A percentile compares a stretch with the other conserved stretches of the same genome.
phyloP scores from a whole-genome alignment of 768 basidiomycete genomes.

The Russula brevipes region DNA sequence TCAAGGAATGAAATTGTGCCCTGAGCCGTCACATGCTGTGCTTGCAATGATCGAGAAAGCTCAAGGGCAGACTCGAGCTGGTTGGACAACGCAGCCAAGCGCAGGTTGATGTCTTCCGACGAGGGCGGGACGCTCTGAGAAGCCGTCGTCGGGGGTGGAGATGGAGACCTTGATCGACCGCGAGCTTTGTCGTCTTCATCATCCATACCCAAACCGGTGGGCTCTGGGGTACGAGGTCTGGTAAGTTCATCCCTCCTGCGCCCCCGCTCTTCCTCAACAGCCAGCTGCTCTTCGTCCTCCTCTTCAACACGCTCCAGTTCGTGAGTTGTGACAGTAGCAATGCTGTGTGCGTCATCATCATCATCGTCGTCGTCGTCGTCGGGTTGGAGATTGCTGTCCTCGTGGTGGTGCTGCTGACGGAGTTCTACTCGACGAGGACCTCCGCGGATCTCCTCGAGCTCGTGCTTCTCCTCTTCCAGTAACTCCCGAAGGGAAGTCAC shows the following conservation, averaged over 20 bases:
- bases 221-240: conserved; percentile 78
- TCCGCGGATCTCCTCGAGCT: conserved; percentile 37
- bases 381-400: conserved; percentile 32
- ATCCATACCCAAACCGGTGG: conserved; percentile 51
- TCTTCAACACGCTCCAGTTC: conserved; percentile 69
- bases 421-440: conserved; percentile 20
- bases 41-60: conserved; percentile 66
- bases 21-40: conserved; percentile 74
- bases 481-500: conserved; percentile 65
- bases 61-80: conserved; percentile 76
- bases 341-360: conserved; percentile 60
- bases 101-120: conserved; percentile 54
- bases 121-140: conserved; percentile 28
- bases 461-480: conserved; percentile 60
- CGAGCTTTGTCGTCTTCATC: conserved; percentile 43
- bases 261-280: conserved; percentile 39
- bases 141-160: conserved; percentile 25
- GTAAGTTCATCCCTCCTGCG: conserved; percentile 51
- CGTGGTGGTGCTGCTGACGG: conserved; percentile 22
- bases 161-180: conserved; percentile 26
- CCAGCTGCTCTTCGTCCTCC: conserved; percentile 60
- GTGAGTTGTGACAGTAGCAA: conserved; percentile 65
- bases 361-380: conserved; percentile 35
- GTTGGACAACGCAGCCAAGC: conserved; percentile 55
- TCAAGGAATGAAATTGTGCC: conserved; percentile 65